Conservation (phyloP, 2,329 filamentous ascomycete genomes). For the Diplodia corticola region DNA sequence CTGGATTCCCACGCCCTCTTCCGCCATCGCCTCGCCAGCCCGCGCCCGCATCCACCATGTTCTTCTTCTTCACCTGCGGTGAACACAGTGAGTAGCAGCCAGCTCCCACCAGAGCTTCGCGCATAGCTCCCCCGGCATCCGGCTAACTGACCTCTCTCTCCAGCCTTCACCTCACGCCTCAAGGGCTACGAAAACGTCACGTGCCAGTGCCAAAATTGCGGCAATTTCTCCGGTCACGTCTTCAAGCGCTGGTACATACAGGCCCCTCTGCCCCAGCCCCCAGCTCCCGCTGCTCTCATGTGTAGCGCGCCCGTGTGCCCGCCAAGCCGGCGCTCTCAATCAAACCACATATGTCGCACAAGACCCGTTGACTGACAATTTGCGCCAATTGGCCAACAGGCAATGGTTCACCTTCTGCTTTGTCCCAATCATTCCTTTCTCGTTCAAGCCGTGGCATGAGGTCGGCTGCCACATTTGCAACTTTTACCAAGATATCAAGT, state of each 20-base stretch:
- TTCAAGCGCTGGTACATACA: slow-evolving; percentile 49
- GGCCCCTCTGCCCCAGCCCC: background rate
- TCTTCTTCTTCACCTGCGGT: slow-evolving; percentile 54
- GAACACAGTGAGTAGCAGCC: slow-evolving; percentile 45
- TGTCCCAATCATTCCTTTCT: slow-evolving; percentile 71
- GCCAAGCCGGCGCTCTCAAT: background rate
- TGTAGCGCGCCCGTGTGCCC: background rate
- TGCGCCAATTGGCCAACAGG: slow-evolving; percentile 29
- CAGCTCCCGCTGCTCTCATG: background rate
- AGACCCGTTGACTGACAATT: slow-evolving; percentile 9
- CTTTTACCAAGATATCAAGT: slow-evolving; percentile 64
- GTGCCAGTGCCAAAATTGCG: slow-evolving; percentile 55
- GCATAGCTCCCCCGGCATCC: too few relatives aligned
- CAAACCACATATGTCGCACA: background rate
- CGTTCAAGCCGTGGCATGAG: slow-evolving; percentile 58
- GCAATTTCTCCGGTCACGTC: slow-evolving; percentile 49
- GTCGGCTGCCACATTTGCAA: slow-evolving; percentile 74
- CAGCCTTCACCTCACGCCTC: slow-evolving; percentile 50
- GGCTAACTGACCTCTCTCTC: background rate
- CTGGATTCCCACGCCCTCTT: background rate
- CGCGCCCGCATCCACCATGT: slow-evolving; percentile 33
- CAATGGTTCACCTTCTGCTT: slow-evolving; percentile 80
- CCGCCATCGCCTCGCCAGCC: background rate
- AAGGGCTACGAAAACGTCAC: slow-evolving; percentile 52
- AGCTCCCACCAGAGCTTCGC: background rate